Percentiles rank a stretch among this genome's conserved stretches.
Evolutionary conservation across 169 alveolate genomes (phyloP).

Genomic region (Fabrea salina): DNA sequence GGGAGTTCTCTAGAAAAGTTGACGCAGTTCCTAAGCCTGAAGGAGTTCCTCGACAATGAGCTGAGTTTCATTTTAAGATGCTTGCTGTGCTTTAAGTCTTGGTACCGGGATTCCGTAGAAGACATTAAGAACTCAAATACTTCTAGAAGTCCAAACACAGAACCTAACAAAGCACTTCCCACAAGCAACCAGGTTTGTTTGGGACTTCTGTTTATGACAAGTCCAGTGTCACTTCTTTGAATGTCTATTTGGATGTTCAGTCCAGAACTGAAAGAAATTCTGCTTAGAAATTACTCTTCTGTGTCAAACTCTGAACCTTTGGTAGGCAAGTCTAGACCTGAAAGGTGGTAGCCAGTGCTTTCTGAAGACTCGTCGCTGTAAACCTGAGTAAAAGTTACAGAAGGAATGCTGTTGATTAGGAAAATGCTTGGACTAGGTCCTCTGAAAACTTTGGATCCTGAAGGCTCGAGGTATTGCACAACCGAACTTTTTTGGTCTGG

Average conservation of each 20-base stretch:
- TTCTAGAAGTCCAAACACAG: neutral
- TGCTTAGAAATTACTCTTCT: neutral
- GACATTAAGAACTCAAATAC: neutral
- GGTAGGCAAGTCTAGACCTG: neutral
- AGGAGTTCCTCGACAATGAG: no score
- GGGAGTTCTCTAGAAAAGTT: no score
- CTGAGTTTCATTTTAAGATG: no score
- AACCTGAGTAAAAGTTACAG: neutral
- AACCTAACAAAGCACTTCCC: neutral
- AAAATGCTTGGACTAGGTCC: neutral
- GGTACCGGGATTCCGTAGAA: neutral
- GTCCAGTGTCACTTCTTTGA: neutral
- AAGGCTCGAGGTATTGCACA: neutral
- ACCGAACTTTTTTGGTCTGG: neutral
- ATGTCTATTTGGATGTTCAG: neutral
- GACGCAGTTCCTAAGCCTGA: no score
- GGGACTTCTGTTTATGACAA: neutral
- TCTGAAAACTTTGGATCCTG: neutral
- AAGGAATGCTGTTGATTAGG: neutral
- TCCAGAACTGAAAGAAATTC: neutral
- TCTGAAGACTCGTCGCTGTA: neutral
- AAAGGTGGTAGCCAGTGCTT: slow-evolving; percentile 4
- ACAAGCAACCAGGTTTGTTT: neutral
- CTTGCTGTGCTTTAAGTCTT: no score
- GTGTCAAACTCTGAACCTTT: neutral